Evolutionary conservation across 1,284 basidiomycete genomes (phyloP), one percentile per base, ranked within the genome.

Genomic region (Mycena citricolor): DNA sequence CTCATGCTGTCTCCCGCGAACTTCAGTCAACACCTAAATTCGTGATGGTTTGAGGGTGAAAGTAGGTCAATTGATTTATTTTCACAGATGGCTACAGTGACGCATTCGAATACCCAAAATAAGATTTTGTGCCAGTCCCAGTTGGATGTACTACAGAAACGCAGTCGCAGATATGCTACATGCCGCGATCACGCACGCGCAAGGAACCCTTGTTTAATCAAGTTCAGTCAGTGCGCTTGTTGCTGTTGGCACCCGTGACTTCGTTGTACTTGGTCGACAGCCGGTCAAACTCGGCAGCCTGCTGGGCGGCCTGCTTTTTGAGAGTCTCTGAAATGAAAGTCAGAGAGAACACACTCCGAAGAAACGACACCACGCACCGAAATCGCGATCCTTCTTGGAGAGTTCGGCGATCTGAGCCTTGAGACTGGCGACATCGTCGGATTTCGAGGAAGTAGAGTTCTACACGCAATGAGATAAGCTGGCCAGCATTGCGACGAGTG

Each of bases 281-380:
- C 39, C 87, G 73, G 68, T 90, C 82, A 59, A 89, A 93, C 64
- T 93, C 90, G 23, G 69, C 69, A 2, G 79, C 81, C 57, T 91
- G 89, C 57, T 89, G 84, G 3, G 71, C 62, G 0, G 87, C 84
- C 64, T 94, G 90, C 65, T 84, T 86, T 73, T 90, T 90, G 48
- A 93, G 66, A n/a, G 81, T 86, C 26, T 81, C 88, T 89, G 51
- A 4, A 26, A 11, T 36, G 5, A 17, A 6, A 22, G 28, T 25
- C 25, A 33, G 22, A 20, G 22, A 5, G 14, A 34, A 34, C 32
- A 14, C 2, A 16, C 8, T 11, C 21, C 4, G 21, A 4, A 12
- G 20, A 8, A 24, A 33, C 11, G 28, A 25, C 12, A 11, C 6
- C 16, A 70, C 79, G 47, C 54, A 89, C 87, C 82, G 54, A 87